phyloP scores from a whole-genome alignment of 116 monocot species.

The Zostera marina region DNA sequence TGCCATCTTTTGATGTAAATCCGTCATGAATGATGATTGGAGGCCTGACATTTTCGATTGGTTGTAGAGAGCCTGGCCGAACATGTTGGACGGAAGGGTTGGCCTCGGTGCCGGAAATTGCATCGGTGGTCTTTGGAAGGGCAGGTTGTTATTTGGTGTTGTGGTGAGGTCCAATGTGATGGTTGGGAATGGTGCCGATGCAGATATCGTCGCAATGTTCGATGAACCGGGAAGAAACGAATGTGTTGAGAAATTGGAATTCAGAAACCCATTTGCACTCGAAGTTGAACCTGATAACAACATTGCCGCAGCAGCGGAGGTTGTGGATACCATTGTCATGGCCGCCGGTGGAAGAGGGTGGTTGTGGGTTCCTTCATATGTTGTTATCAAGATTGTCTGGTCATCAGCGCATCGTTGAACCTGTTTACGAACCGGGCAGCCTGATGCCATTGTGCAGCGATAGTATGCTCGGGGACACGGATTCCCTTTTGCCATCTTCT shows the following conservation, averaged over 20 bases:
- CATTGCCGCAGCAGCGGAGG: constrained; percentile 53
- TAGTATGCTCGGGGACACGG: constrained; percentile 66
- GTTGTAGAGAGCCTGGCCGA: constrained; percentile 35
- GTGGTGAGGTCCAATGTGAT: constrained; percentile 54
- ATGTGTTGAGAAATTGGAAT: constrained; percentile 26
- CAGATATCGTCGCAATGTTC: constrained; percentile 64
- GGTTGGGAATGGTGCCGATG: constrained; percentile 70
- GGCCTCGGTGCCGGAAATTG: constrained; percentile 3
- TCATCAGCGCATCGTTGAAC: constrained; percentile 64
- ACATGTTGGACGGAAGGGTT: constrained; percentile 15
- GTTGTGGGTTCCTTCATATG: constrained; percentile 64
- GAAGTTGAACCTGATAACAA: constrained; percentile 47
- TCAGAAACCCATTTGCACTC: constrained; percentile 33
- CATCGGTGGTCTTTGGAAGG: constrained; percentile 17
- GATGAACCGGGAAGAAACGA: constrained; percentile 35
- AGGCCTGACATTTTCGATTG: constrained; percentile 52
- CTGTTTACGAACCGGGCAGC: constrained; percentile 61
- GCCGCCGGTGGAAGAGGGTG: constrained; percentile 60
- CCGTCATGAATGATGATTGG: constrained; percentile 20
- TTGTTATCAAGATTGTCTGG: constrained; percentile 34
- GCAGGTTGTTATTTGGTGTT: constrained; percentile 7
- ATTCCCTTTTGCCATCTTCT: constrained; percentile 74
- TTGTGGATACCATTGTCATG: constrained; percentile 61
- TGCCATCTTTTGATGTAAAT: not conserved
- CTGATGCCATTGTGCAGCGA: constrained; percentile 55